These are phyloP conservation scores for Leccinum subfulvum DNA, from an alignment of 1,284 basidiomycete genomes.

Conservation along the genomic window DNA sequence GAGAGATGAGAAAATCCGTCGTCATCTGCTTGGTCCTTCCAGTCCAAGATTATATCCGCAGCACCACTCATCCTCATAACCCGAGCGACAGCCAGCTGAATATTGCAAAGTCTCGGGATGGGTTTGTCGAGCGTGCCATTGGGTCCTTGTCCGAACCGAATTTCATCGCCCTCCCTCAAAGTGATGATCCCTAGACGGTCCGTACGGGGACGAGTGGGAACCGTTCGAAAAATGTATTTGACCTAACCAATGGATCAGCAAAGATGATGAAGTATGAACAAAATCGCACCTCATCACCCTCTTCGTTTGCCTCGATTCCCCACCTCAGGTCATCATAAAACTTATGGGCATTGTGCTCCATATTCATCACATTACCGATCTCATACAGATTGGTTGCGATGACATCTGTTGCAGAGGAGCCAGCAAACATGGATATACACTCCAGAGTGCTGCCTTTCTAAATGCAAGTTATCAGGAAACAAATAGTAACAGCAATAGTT, in stretches of 20 bases:
- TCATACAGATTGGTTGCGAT: not conserved
- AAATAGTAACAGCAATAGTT: not conserved
- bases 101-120: conserved; percentile 3
- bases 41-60: conserved; percentile 8
- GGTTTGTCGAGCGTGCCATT: not conserved
- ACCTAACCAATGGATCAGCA: not conserved
- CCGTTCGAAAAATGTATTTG: not conserved
- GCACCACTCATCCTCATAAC: conserved; percentile 11
- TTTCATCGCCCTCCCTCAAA: not conserved
- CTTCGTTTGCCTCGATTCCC: not conserved
- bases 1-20: not conserved
- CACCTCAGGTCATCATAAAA: not conserved
- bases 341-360: not conserved
- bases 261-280: not conserved
- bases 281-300: not conserved
- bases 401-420: not conserved
- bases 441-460: not conserved
- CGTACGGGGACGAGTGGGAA: not conserved
- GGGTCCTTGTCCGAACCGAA: not conserved
- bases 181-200: not conserved
- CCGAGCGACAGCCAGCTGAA: conserved; percentile 8
- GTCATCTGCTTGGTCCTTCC: conserved; percentile 9
- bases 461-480: not conserved
- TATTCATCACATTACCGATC: not conserved
- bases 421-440: not conserved